A percentile compares a stretch with the other conserved stretches of the same genome.
Evolutionary conservation across 1,284 basidiomycete genomes (phyloP).

Genomic region (Ceratobasidium sp.): DNA sequence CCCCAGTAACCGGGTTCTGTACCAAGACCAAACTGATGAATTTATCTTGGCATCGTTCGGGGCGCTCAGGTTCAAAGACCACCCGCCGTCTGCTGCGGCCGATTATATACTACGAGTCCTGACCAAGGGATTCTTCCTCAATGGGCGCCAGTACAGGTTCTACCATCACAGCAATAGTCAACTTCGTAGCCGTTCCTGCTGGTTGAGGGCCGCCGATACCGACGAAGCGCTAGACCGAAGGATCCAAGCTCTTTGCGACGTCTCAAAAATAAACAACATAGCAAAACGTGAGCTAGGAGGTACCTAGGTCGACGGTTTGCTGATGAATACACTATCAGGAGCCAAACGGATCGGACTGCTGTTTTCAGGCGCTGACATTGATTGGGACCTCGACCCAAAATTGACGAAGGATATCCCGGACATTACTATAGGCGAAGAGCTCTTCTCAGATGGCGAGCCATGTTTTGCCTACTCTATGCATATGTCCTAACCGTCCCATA

Average conservation of each 20-base stretch:
- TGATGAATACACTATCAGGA: conserved; percentile 57
- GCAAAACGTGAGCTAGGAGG: conserved; percentile 65
- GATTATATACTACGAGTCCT: conserved; percentile 70
- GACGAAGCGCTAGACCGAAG: conserved; percentile 68
- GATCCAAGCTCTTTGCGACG: conserved; percentile 69
- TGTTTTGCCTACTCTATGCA: not conserved
- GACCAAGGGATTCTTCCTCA: conserved; percentile 67
- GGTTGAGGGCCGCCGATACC: conserved; percentile 65
- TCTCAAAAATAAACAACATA: conserved; percentile 69
- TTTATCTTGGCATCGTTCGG: conserved; percentile 69
- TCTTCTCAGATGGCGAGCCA: conserved; percentile 68
- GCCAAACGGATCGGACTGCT: conserved; percentile 74
- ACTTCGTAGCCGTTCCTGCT: conserved; percentile 70
- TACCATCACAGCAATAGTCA: conserved; percentile 78
- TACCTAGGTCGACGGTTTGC: not conserved
- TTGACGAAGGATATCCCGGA: conserved; percentile 69
- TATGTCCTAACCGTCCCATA: not conserved
- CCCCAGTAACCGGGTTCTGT: conserved; percentile 69
- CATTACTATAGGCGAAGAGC: conserved; percentile 65
- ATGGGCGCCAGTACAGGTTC: conserved; percentile 71
- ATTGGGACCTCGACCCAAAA: conserved; percentile 65
- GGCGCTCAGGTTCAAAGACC: conserved; percentile 65
- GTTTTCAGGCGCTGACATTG: conserved; percentile 72
- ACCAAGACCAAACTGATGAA: conserved; percentile 66
- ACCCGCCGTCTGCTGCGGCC: conserved; percentile 60